These are phyloP conservation scores for Volvox carteri DNA, from an alignment of 163 green algal species.

Conservation along the genomic window DNA sequence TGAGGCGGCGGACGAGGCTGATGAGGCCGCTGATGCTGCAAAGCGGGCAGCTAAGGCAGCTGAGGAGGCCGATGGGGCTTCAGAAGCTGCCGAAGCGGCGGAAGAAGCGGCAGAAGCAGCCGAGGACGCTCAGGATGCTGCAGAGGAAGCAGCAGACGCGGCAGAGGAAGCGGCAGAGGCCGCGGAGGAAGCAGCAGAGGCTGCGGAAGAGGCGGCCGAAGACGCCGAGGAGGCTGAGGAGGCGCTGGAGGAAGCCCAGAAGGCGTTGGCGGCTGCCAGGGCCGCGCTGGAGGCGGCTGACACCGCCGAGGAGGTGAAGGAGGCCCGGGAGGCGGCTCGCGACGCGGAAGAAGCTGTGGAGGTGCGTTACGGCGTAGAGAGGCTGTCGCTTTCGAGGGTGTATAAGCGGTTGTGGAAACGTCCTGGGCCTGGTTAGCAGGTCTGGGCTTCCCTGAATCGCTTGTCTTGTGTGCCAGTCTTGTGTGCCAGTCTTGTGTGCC, in stretches of 20 bases:
- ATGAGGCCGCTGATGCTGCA: background rate
- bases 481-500: too few relatives aligned
- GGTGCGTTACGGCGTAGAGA: background rate
- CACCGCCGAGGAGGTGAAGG: background rate
- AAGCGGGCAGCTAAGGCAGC: background rate
- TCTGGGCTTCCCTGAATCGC: too few relatives aligned
- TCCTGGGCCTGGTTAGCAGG: too few relatives aligned
- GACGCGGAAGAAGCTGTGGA: background rate
- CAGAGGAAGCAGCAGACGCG: background rate
- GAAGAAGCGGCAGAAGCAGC: background rate
- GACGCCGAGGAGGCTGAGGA: background rate
- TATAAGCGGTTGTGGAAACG: background rate
- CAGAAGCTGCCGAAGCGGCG: background rate
- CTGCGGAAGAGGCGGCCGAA: background rate
- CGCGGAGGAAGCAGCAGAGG: conserved; percentile 9
- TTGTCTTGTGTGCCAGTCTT: too few relatives aligned
- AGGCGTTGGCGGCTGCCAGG: background rate
- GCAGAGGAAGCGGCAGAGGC: conserved; percentile 12
- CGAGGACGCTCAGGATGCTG: background rate
- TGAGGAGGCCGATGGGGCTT: background rate
- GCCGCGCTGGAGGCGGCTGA: background rate
- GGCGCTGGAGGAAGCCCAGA: background rate
- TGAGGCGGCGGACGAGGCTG: background rate
- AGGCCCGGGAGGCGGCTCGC: background rate
- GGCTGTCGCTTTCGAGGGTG: background rate